phyloP scores from a whole-genome alignment of 768 basidiomycete genomes.

The Rhodocollybia butyracea region DNA sequence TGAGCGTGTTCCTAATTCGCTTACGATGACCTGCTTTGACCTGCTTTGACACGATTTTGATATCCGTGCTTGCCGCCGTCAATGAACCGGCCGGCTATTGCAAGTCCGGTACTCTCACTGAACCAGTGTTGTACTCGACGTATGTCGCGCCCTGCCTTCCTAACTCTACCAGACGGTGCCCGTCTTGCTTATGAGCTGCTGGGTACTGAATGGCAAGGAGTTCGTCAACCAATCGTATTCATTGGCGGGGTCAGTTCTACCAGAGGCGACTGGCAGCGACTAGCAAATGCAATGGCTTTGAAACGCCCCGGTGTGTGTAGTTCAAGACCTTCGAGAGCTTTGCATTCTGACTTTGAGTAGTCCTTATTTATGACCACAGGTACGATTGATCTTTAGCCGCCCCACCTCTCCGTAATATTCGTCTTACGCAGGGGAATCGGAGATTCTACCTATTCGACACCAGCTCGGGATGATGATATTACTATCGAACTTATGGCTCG shows the following conservation, averaged over 20 bases:
- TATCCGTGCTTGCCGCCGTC: too few relatives aligned
- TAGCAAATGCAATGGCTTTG: conserved; percentile 29
- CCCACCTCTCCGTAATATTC: neutral
- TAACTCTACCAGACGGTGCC: conserved; percentile 39
- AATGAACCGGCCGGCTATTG: too few relatives aligned
- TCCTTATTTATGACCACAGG: conserved; percentile 44
- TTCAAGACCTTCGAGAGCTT: neutral
- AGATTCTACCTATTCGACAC: conserved; percentile 30
- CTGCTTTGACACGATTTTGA: too few relatives aligned
- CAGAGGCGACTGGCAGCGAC: conserved; percentile 36
- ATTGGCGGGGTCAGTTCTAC: conserved; percentile 39
- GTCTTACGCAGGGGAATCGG: conserved; percentile 38
- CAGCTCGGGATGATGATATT: conserved; percentile 29
- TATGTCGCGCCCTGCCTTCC: conserved; percentile 15
- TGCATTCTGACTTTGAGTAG: conserved; percentile 18
- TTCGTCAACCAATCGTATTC: conserved; percentile 34
- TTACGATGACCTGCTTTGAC: too few relatives aligned
- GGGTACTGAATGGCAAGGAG: conserved; percentile 32
- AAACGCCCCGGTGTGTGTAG: conserved; percentile 35
- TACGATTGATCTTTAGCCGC: conserved; percentile 1
- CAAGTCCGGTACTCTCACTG: too few relatives aligned
- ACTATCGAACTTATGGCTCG: conserved; percentile 44
- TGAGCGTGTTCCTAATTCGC: too few relatives aligned
- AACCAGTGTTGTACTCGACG: too few relatives aligned
- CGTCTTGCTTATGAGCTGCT: conserved; percentile 39